Evolutionary conservation across 2,329 filamentous ascomycete genomes (phyloP).

Genomic region (Cercospora citrullina): DNA sequence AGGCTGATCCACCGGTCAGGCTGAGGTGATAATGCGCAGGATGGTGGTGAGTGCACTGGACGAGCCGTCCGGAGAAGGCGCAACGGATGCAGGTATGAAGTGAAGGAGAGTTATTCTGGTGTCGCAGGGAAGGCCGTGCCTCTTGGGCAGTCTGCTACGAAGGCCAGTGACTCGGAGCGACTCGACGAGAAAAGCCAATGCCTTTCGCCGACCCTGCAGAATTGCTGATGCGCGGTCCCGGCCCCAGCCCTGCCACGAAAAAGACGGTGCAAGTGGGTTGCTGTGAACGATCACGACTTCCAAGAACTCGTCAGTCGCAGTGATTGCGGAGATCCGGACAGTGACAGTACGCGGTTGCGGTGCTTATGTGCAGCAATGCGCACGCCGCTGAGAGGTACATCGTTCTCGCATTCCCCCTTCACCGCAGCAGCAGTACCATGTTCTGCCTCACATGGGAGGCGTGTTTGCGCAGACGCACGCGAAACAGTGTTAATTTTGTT

Average conservation of each 20-base stretch:
- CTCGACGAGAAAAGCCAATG: not conserved
- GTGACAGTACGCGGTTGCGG: not conserved
- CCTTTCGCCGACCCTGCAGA: not conserved
- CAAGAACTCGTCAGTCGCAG: not conserved
- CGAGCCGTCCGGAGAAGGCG: not conserved
- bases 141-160: not conserved
- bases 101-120: not conserved
- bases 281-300: not conserved
- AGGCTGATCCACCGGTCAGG: not conserved
- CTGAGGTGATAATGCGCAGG: not conserved
- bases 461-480: constrained; percentile 3
- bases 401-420: constrained; percentile 1
- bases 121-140: not conserved
- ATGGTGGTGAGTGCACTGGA: not conserved
- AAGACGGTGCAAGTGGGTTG: not conserved
- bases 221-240: not conserved
- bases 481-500: constrained; percentile 6
- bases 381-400: not conserved
- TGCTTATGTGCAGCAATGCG: not conserved
- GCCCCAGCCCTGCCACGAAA: not conserved
- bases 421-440: not conserved
- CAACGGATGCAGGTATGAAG: not conserved
- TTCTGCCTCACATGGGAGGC: not conserved
- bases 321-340: not conserved
- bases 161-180: not conserved